Evolutionary conservation across 1,284 basidiomycete genomes (phyloP), one percentile per base, ranked within the genome.

Genomic region (Meripilus lineatus): DNA sequence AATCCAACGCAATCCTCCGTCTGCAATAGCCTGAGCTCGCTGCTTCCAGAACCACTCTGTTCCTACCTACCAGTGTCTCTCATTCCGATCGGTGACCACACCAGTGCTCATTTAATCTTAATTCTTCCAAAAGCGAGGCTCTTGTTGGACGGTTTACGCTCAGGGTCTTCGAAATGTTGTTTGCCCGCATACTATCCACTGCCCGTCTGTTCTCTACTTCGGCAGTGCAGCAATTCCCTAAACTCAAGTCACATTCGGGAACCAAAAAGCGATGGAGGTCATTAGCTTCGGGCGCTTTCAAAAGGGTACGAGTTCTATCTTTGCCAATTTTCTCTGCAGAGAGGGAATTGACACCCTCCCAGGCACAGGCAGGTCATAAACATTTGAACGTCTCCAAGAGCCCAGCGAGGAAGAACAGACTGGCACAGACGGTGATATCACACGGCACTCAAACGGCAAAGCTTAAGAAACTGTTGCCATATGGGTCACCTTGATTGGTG

Each of bases 241-340:
- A 89, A 65, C 66, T 89, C 52, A 89, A 89, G 63, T 77, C 81
- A 0, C 85, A 89, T 60, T 80, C 75, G 3, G 87, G 86, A 8
- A 75, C 86, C n/a, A 89, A 88, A 69, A 89, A 89, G 63, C 68
- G 86, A 52, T 89, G 84, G 84, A 70, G 75, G 49, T 79, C 82
- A 2, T 65, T 89, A 30, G 73, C 75, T 14, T 80, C 75, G 20
- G 80, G 84, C 24, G 59, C 69, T n/a, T 89, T 89, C 69, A 89
- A 89, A 70, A 82, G 87, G 48, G 86, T 89, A 54, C 39, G 79
- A 65, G 7, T 7, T 8, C 7, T 18, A 5, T 38, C 13, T 17
- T 40, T 3, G 17, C 32, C 5, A 5, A 3, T 7, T 17, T 47
- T 50, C 39, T 38, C 28, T 30, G 35, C 34, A 32, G 3, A 33